Base-by-base conservation (phyloP, 441 rosid species). In the Populus tomentosa region DNA sequence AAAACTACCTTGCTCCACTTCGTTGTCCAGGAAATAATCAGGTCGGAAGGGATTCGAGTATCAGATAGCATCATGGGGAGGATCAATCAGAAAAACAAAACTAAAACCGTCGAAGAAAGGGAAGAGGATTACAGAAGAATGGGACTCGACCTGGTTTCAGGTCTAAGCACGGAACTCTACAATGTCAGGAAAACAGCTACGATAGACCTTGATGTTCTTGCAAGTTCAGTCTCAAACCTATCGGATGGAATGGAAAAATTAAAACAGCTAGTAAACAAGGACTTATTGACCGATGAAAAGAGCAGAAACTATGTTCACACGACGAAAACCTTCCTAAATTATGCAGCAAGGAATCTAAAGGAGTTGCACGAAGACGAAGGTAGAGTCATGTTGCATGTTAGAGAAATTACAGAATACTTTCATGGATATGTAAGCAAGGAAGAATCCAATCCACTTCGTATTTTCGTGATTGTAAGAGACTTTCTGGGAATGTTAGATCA, bases 391-490 rank as follows among this genome's bases (percentile, higher is more conserved):
- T 82, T 87, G 63, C 88, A 88, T 40, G 98, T 92, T 10, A 87
- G 90, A 74, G 94, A 88, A 82, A 87, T 94, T 5, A 90, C 95
- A 0, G 99, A 94, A 88, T 95, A 95, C 71, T 95, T 95, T 67
- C 99, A 94, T 79, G 99, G 99, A 69, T 81, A 91, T 78, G 88
- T 86, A 79, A 88, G 89, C 87, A 95, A 90, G 82, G 94, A 94
- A 64, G 99, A 95, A 76, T 85, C 90, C 64, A 95, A 90, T 73
- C 98, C 97, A 23, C 88, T 95, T 9, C 80, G 93, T 77, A 95
- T 95, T 32, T 94, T 95, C 73, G 97, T 95, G 89, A 95, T 95
- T 72, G 99, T 95, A 21, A 95, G 99, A 78, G 99, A 95, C 77
- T 95, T 95, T 81, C 78, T 95, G 76, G 97, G 97, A 61, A 92